These are phyloP conservation scores for Nidularia sp. DNA, from an alignment of 768 basidiomycete species.

Conservation along the genomic window DNA sequence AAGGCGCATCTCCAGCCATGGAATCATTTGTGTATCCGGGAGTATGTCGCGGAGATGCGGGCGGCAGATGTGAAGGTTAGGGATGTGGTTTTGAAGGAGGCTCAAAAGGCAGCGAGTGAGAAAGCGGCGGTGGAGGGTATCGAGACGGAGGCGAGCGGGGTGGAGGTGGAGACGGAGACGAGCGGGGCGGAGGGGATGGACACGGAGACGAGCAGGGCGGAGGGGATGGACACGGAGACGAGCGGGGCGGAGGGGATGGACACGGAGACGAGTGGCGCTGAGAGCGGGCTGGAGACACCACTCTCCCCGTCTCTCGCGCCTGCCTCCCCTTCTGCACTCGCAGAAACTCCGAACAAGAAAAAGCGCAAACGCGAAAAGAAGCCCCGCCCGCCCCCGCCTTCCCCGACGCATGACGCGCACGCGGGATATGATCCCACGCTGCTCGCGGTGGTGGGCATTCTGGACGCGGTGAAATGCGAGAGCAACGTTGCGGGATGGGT, in stretches of 20 bases:
- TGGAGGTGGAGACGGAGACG: conserved; percentile 8
- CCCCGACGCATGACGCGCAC: background rate
- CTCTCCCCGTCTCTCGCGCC: background rate
- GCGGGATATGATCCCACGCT: conserved; percentile 47
- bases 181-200: background rate
- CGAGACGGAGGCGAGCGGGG: conserved; percentile 5
- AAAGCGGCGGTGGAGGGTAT: conserved; percentile 1
- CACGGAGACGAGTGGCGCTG: background rate
- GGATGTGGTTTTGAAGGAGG: conserved; percentile 1
- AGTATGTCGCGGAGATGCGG: conserved; percentile 52
- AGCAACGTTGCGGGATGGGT: conserved; percentile 70
- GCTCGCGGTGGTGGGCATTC: conserved; percentile 63
- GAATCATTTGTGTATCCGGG: conserved; percentile 76
- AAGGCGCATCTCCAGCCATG: conserved; percentile 69
- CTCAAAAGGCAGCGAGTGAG: background rate
- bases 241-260: background rate
- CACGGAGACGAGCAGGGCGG: conserved; percentile 1
- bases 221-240: background rate
- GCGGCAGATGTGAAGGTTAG: conserved; percentile 18
- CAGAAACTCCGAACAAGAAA: conserved; percentile 6
- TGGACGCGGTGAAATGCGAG: conserved; percentile 56
- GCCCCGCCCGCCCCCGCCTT: background rate
- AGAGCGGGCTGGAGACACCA: background rate
- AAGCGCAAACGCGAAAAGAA: conserved; percentile 10
- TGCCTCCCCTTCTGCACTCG: background rate